phyloP scores from a whole-genome alignment of 1,284 basidiomycete species.

The Ustilago trichophora region DNA sequence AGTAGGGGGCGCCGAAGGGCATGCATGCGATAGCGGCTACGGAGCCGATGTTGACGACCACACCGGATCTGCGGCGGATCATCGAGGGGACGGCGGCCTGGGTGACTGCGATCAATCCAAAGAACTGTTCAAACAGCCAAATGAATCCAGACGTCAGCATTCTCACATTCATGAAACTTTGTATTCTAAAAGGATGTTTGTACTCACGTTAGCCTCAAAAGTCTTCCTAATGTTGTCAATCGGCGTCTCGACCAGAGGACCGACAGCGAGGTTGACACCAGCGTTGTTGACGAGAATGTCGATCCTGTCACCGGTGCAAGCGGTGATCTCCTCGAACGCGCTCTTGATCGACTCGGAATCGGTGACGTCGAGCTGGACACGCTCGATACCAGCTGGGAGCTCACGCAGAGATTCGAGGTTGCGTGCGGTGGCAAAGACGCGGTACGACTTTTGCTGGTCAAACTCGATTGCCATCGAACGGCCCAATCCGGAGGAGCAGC shows the following conservation, averaged over 20 bases:
- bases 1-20: slow-evolving; percentile 43
- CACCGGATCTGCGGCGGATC: slow-evolving; percentile 73
- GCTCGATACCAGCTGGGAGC: slow-evolving; percentile 47
- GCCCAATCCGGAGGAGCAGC: slow-evolving; percentile 56
- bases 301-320: slow-evolving; percentile 41
- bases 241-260: slow-evolving; percentile 73
- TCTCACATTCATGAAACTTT: too few relatives aligned
- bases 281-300: slow-evolving; percentile 75
- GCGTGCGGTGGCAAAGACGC: slow-evolving; percentile 58
- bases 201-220: slow-evolving; percentile 68
- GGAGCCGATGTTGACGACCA: slow-evolving; percentile 79
- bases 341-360: slow-evolving; percentile 33
- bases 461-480: slow-evolving; percentile 56
- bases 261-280: slow-evolving; percentile 67
- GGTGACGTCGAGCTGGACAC: slow-evolving; percentile 54
- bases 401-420: slow-evolving; percentile 46
- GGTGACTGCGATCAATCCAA: slow-evolving; percentile 73
- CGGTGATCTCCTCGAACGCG: slow-evolving; percentile 44
- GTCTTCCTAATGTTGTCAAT: slow-evolving; percentile 44
- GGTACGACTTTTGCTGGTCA: slow-evolving; percentile 30
- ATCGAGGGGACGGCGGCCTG: slow-evolving; percentile 77
- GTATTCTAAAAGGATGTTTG: too few relatives aligned
- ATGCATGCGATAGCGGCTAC: slow-evolving; percentile 73
- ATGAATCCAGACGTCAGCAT: background rate
- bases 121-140: slow-evolving; percentile 65